A percentile compares a stretch with the other conserved stretches of the same genome.
Conservation (phyloP, 208 protist species). For the Trypanosoma cruzi region DNA sequence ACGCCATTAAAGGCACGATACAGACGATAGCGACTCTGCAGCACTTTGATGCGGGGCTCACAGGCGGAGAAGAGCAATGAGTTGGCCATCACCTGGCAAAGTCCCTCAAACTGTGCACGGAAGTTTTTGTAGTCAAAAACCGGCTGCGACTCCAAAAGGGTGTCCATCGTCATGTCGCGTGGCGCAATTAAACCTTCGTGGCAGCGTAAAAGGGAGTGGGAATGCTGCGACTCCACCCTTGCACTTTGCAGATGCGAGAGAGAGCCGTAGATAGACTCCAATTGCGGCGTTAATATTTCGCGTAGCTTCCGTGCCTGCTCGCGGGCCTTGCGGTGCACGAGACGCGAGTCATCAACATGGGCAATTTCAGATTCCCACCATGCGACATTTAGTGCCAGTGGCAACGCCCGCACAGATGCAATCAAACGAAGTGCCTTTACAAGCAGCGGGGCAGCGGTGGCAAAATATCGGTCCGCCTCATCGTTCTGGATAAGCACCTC, state of each 20-base stretch:
- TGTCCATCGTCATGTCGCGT: constrained; percentile 22
- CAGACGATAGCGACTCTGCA: constrained; percentile 70
- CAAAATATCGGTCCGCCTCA: constrained; percentile 57
- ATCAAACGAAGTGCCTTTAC: constrained; percentile 59
- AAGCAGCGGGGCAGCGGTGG: constrained; percentile 55
- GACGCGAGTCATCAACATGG: neutral
- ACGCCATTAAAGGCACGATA: constrained; percentile 72
- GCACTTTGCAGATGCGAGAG: neutral
- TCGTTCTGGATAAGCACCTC: constrained; percentile 72
- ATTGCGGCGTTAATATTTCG: neutral
- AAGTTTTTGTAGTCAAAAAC: constrained; percentile 59
- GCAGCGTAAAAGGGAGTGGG: neutral
- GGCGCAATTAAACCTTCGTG: constrained; percentile 40
- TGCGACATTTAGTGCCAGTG: constrained; percentile 30
- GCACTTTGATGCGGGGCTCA: constrained; percentile 71
- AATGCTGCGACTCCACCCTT: neutral
- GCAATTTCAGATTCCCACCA: constrained; percentile 19
- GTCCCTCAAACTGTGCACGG: constrained; percentile 32
- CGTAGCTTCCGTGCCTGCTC: constrained; percentile 4
- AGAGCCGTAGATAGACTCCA: constrained; percentile 19
- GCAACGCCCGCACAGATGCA: constrained; percentile 36
- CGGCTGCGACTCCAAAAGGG: constrained; percentile 33
- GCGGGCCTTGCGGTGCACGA: neutral
- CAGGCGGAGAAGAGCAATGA: constrained; percentile 68
- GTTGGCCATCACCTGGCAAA: constrained; percentile 42